A percentile compares a stretch with the other conserved stretches of the same genome.
These are phyloP conservation scores for Rubroboletus pulcherrimus DNA, from an alignment of 768 basidiomycete species.

Conservation along the genomic window DNA sequence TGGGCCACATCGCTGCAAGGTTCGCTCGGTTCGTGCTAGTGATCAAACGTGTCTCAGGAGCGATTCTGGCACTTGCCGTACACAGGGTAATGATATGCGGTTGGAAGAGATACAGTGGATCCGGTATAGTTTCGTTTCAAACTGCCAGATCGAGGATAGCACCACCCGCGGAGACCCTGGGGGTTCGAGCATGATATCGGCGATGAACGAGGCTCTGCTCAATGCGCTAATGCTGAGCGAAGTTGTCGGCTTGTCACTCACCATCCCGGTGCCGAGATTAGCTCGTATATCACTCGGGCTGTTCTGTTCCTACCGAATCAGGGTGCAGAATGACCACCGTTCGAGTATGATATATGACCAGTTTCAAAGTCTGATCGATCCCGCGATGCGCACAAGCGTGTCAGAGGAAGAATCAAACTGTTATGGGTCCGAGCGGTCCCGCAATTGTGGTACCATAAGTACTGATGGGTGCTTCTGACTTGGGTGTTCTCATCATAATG, in stretches of 20 bases:
- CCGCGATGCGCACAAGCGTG: conserved; percentile 9
- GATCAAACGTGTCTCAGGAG: conserved; percentile 3
- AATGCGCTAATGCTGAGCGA: not conserved
- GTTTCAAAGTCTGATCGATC: conserved; percentile 4
- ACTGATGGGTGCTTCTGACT: conserved; percentile 13
- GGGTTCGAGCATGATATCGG: not conserved
- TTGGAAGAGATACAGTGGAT: not conserved
- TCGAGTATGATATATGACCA: not conserved
- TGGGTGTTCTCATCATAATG: conserved; percentile 6
- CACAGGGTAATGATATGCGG: not conserved
- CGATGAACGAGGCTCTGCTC: not conserved
- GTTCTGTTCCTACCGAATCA: not conserved
- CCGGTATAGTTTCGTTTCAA: conserved; percentile 7
- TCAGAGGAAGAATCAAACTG: conserved; percentile 1
- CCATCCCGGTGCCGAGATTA: not conserved
- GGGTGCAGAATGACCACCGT: not conserved
- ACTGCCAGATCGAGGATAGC: not conserved
- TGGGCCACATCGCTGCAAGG: not conserved
- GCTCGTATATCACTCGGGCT: not conserved
- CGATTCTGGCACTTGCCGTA: conserved; percentile 2
- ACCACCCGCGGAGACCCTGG: conserved; percentile 15
- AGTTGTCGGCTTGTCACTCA: not conserved
- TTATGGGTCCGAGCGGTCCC: conserved; percentile 10
- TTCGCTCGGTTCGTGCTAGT: not conserved
- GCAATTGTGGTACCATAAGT: conserved; percentile 1